A percentile compares a stretch with the other conserved stretches of the same genome.
phyloP scores from a whole-genome alignment of 73 alveolate species.

The Paramecium octaurelia region DNA sequence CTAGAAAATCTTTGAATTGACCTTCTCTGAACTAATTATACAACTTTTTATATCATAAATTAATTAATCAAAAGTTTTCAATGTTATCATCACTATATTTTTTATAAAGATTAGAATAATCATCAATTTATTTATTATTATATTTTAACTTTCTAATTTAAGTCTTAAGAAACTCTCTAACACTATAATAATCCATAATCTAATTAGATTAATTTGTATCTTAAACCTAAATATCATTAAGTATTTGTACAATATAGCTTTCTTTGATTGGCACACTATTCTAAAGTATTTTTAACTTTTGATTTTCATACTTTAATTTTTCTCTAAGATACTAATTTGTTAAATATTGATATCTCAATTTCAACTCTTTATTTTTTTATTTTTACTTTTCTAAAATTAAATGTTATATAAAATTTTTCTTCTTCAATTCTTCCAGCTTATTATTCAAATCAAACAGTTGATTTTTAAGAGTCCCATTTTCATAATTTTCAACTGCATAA shows the following conservation, averaged over 20 bases:
- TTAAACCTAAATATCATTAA: not conserved
- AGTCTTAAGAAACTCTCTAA: not conserved
- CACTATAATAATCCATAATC: not conserved
- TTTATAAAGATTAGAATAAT: conserved; percentile 16
- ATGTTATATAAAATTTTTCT: not conserved
- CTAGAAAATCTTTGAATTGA: not conserved
- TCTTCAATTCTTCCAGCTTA: not conserved
- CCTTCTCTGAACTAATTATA: not conserved
- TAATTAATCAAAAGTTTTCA: conserved; percentile 5
- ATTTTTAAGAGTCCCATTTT: not conserved
- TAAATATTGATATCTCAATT: not conserved
- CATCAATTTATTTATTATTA: not conserved
- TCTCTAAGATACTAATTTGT: not conserved
- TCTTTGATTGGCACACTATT: not conserved
- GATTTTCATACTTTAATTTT: not conserved
- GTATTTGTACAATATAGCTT: not conserved
- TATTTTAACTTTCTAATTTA: not conserved
- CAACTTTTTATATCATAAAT: conserved; percentile 40
- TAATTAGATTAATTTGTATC: not conserved
- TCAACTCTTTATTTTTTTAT: not conserved
- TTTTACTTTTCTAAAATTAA: not conserved
- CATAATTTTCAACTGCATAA: not conserved
- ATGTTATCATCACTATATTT: not conserved
- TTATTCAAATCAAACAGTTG: not conserved
- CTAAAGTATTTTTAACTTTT: not conserved